A percentile compares a stretch with the other conserved stretches of the same genome.
Conservation (phyloP, 192 early-diverging fungal genomes). For the Diversispora eburnea region DNA sequence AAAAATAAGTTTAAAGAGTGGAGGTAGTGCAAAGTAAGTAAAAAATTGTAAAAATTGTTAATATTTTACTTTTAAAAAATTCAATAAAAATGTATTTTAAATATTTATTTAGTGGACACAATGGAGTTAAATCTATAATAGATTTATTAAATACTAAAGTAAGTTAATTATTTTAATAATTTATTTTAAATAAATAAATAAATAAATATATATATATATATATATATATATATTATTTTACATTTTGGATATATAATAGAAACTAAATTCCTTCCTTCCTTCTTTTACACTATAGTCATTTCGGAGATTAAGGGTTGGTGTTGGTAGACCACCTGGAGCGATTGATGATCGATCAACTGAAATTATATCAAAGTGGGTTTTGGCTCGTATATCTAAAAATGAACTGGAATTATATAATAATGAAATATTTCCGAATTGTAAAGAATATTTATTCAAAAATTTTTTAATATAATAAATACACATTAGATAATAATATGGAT, state of each 20-base stretch:
- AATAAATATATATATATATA: too few relatives aligned
- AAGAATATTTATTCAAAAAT: conserved; percentile 19
- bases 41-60: not conserved
- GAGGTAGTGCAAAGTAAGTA: conserved; percentile 59
- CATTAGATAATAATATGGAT: too few relatives aligned
- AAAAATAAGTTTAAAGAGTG: conserved; percentile 53
- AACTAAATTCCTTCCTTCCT: not conserved
- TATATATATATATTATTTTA: not conserved
- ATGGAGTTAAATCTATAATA: conserved; percentile 68
- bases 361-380: conserved; percentile 55
- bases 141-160: conserved; percentile 45
- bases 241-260: not conserved
- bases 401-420: conserved; percentile 52
- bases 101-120: conserved; percentile 52
- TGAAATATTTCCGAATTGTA: conserved; percentile 25
- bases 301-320: conserved; percentile 60
- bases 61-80: too few relatives aligned
- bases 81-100: too few relatives aligned
- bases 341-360: conserved; percentile 33
- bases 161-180: conserved; percentile 4
- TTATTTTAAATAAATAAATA: too few relatives aligned
- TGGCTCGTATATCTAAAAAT: conserved; percentile 44
- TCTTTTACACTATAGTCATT: conserved; percentile 53
- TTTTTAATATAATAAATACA: too few relatives aligned
- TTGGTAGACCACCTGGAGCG: conserved; percentile 53